Percentiles rank a stretch among this genome's conserved stretches.
Evolutionary conservation across 805 yeast species (phyloP).

Genomic region (Metschnikowia bowlesiae): DNA sequence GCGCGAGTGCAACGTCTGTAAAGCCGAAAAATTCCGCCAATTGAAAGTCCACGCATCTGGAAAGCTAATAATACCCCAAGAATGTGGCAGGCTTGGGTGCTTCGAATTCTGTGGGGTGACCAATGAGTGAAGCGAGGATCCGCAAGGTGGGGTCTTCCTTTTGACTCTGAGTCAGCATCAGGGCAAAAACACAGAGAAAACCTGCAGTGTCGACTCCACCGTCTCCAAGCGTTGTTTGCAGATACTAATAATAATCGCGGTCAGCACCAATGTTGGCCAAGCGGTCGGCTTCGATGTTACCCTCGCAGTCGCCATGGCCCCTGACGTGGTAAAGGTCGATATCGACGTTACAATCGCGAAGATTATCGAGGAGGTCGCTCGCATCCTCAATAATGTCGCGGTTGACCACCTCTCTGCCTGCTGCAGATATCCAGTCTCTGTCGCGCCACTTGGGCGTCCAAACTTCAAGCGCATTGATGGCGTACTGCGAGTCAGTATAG

Average conservation of each 20-base stretch:
- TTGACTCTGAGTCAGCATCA: too few species aligned
- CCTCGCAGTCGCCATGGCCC: constrained; percentile 67
- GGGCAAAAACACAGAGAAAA: too few species aligned
- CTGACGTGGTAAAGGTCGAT: constrained; percentile 56
- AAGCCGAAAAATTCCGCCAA: too few species aligned
- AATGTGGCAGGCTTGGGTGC: too few species aligned
- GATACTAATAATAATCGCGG: neutral
- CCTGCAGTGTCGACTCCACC: too few species aligned
- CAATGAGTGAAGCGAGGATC: too few species aligned
- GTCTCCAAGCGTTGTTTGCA: too few species aligned
- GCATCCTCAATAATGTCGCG: constrained; percentile 43
- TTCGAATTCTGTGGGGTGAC: too few species aligned
- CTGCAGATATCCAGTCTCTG: constrained; percentile 49
- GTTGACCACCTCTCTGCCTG: constrained; percentile 47
- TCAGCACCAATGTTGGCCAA: constrained; percentile 62
- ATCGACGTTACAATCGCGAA: constrained; percentile 36
- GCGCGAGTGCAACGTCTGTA: too few species aligned
- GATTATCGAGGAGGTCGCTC: constrained; percentile 22
- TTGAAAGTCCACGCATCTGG: too few species aligned
- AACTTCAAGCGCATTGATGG: constrained; percentile 48
- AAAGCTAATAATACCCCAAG: too few species aligned
- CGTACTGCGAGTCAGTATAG: constrained; percentile 68
- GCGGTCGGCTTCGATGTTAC: constrained; percentile 74
- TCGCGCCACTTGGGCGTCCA: constrained; percentile 59
- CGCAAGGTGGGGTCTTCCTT: too few species aligned